Base-by-base conservation (phyloP, 768 basidiomycete genomes). In the Leccinum uliginosum region DNA sequence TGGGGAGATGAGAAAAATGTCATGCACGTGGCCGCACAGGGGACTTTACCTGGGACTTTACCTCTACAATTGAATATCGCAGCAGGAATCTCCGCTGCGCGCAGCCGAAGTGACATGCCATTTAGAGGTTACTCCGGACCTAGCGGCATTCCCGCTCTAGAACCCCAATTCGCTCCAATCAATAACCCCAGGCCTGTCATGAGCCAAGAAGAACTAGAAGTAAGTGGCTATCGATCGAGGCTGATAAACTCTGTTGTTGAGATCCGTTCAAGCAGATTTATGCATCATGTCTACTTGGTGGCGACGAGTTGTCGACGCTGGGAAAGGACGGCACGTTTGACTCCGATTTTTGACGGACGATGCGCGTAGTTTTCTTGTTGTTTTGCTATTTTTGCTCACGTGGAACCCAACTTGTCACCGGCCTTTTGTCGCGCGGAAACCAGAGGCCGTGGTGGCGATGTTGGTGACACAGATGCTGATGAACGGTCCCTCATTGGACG, bases 241-340 rank as follows among this genome's bases (percentile, higher is more conserved):
- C n/a, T 40, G 38, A 40, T 19, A 10, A 35, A 14, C 46, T 35
- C 49, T 29, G 6, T 23, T 11, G 19, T 29, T 54, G 51, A 62
- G 44, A 49, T 10, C 15, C 15, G 7, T 69, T 67, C 34, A 52
- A 63, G 59, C 65, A 67, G 60, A 56, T 53, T 9, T 76, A 73
- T 54, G 74, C 70, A 6, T 72, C 73, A 19, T 77, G 76, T 54
- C 55, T 79, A 2, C 60, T 78, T 8, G 67, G 66, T 45, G 68
- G 74, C 15, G 64, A 69, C 24, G 76, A 78, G 51, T 59, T 76
- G 3, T 67, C 56, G 2, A 1, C 69, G 19, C 52, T 78, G 29
- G 72, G 66, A 54, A 65, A 66, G 23, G 57, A 59, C 5, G 69
- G 69, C 21, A 46, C 54, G 11, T 73, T 71, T 56, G 62, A 73